Evolutionary conservation across 257 asterid species (phyloP).

Genomic region (Forsythia viridissima): DNA sequence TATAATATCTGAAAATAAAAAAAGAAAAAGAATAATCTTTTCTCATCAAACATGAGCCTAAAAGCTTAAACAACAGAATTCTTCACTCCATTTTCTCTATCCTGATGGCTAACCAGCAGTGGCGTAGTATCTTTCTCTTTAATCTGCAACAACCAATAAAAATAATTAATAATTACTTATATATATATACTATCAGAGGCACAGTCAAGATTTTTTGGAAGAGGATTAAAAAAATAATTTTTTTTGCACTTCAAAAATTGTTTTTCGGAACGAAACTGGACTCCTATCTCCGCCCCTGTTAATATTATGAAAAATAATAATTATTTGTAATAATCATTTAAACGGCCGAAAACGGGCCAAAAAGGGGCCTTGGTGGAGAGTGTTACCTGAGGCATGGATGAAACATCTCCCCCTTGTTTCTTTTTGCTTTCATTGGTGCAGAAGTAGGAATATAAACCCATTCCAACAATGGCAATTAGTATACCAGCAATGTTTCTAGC

Average conservation of each 20-base stretch:
- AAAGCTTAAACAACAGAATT: conserved; percentile 40
- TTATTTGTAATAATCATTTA: too few species aligned
- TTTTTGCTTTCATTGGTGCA: conserved; percentile 73
- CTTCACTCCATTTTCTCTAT: conserved; percentile 53
- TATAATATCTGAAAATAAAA: not conserved
- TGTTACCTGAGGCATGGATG: conserved; percentile 52
- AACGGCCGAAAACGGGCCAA: too few species aligned
- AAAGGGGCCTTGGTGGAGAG: too few species aligned
- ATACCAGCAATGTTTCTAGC: conserved; percentile 73
- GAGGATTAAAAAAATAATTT: too few species aligned
- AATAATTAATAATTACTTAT: not conserved
- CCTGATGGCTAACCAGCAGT: conserved; percentile 51
- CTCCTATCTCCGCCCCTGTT: too few species aligned
- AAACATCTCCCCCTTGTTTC: conserved; percentile 50
- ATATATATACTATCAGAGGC: not conserved
- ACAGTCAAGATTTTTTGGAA: too few species aligned
- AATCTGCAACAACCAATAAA: conserved; percentile 32
- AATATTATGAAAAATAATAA: too few species aligned
- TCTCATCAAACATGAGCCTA: conserved; percentile 1
- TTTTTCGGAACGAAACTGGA: too few species aligned
- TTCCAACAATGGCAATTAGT: conserved; percentile 76
- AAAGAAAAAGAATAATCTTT: not conserved
- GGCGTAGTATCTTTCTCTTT: conserved; percentile 75
- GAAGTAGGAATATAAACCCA: conserved; percentile 80
- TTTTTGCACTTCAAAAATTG: too few species aligned